Evolutionary conservation across 768 basidiomycete species (phyloP).

Genomic region (Termitomyces sp.): DNA sequence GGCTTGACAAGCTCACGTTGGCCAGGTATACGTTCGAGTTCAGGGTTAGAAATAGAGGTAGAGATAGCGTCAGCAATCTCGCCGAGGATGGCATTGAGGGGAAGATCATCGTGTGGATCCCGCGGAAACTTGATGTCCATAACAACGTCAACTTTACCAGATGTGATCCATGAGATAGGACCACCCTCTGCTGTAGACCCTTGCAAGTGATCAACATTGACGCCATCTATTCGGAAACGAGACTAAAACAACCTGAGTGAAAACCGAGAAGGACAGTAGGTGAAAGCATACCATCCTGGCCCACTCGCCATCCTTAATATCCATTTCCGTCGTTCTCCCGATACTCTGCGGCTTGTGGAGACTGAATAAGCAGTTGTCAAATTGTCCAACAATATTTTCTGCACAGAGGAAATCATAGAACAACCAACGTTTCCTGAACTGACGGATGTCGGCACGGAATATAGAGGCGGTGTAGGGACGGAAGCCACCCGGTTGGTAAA

Average conservation of each 20-base stretch:
- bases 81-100: constrained; percentile 78
- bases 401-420: constrained; percentile 95
- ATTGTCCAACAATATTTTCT: constrained; percentile 94
- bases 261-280: neutral
- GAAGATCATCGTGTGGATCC: constrained; percentile 59
- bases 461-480: constrained; percentile 90
- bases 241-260: constrained; percentile 44
- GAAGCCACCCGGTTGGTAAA: constrained; percentile 91
- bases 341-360: constrained; percentile 95
- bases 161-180: constrained; percentile 96
- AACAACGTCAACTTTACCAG: constrained; percentile 94
- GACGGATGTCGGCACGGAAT: constrained; percentile 84
- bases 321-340: constrained; percentile 82
- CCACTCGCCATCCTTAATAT: constrained; percentile 79
- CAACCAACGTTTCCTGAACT: constrained; percentile 87
- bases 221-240: constrained; percentile 93
- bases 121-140: constrained; percentile 97
- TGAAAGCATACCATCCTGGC: constrained; percentile 70
- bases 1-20: constrained; percentile 85
- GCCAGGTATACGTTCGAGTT: constrained; percentile 66
- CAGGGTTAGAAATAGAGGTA: constrained; percentile 43
- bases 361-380: constrained; percentile 96
- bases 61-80: constrained; percentile 88
- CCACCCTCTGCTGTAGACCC: constrained; percentile 75
- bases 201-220: constrained; percentile 94